Evolutionary conservation across 1,139 yeast species (phyloP).

Genomic region (Zygosaccharomyces pseudobailii): DNA sequence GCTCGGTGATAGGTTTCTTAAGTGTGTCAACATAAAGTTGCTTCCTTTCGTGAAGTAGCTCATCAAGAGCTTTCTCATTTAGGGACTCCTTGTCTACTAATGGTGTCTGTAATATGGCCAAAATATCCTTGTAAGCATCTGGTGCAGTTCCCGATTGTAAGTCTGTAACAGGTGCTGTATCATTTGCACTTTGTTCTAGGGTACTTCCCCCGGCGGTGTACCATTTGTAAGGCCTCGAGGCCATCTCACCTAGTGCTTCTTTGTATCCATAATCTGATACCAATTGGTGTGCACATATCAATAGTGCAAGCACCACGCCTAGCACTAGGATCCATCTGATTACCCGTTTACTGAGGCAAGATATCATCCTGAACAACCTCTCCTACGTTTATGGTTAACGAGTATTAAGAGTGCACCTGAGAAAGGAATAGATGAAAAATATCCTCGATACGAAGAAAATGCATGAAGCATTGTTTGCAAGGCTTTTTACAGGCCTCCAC

Average conservation of each 20-base stretch:
- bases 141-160: neutral
- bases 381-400: neutral
- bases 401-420: no score
- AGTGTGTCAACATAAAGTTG: slow-evolving; percentile 37
- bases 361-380: neutral
- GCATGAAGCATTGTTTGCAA: neutral
- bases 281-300: neutral
- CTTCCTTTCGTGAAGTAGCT: slow-evolving; percentile 37
- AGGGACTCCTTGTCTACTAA: slow-evolving; percentile 6
- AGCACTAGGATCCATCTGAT: neutral
- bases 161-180: neutral
- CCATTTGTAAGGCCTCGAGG: slow-evolving; percentile 3
- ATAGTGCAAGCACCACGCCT: slow-evolving; percentile 1
- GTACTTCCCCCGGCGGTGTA: neutral
- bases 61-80: slow-evolving; percentile 16
- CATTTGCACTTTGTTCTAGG: neutral
- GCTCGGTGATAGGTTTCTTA: slow-evolving; percentile 39
- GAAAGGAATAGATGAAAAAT: no score
- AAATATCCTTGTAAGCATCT: neutral
- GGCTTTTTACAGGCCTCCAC: neutral
- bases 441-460: neutral
- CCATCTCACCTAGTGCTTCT: neutral
- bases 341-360: slow-evolving; percentile 1
- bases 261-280: slow-evolving; percentile 1
- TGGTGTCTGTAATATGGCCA: slow-evolving; percentile 13